Evolutionary conservation across 441 rosid species (phyloP).

Genomic region (Bruguiera hainesii): DNA sequence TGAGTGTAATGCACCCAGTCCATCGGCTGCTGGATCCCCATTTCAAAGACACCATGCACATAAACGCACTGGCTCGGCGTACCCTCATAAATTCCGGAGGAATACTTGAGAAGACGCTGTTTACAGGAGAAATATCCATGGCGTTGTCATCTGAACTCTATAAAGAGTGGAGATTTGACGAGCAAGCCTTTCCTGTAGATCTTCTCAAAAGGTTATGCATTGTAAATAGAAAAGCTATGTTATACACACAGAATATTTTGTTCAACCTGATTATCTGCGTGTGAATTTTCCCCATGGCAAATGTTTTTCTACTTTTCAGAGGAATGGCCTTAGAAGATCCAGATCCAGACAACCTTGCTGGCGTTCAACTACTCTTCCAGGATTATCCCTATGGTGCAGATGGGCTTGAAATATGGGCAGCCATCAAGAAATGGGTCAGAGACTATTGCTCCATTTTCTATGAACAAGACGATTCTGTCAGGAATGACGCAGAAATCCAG

Average conservation of each 20-base stretch:
- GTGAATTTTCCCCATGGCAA: background rate
- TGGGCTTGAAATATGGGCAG: conserved; percentile 59
- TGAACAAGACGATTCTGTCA: conserved; percentile 39
- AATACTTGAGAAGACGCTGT: conserved; percentile 53
- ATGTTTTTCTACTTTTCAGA: conserved; percentile 29
- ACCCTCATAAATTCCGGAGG: conserved; percentile 57
- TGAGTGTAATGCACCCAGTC: conserved; percentile 69
- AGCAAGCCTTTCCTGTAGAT: conserved; percentile 66
- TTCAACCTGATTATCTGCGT: too few relatives aligned
- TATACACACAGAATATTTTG: background rate
- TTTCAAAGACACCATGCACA: conserved; percentile 68
- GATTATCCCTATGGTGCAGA: conserved; percentile 72
- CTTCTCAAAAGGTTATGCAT: conserved; percentile 52
- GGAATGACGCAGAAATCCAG: conserved; percentile 63
- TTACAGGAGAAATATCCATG: conserved; percentile 50
- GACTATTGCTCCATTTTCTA: conserved; percentile 56
- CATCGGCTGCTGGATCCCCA: conserved; percentile 59
- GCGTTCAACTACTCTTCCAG: conserved; percentile 43
- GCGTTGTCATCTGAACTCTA: conserved; percentile 58
- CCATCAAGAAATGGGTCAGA: conserved; percentile 53
- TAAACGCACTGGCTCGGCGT: conserved; percentile 51
- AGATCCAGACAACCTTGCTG: conserved; percentile 28
- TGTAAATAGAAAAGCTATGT: background rate
- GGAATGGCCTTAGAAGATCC: conserved; percentile 46
- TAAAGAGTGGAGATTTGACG: conserved; percentile 64